Evolutionary conservation across 2,329 filamentous ascomycete species (phyloP).

Genomic region (Colletotrichum higginsianum): DNA sequence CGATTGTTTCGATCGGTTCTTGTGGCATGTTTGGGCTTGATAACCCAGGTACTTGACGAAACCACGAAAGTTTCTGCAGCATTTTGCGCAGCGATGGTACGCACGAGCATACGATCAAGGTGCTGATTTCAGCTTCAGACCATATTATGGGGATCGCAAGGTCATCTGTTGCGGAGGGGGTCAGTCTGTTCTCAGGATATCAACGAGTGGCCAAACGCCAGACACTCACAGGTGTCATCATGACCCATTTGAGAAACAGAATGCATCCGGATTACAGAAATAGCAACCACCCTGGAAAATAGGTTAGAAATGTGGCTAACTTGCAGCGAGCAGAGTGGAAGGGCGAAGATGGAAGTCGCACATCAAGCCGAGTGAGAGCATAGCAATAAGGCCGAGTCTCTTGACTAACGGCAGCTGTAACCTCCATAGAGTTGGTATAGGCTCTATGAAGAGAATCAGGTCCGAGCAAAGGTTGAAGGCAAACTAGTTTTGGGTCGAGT

Average conservation of each 20-base stretch:
- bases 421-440: constrained; percentile 53
- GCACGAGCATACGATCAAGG: constrained; percentile 50
- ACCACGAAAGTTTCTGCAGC: constrained; percentile 46
- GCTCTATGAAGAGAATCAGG: constrained; percentile 54
- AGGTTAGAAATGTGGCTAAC: background rate
- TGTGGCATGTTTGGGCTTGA: constrained; percentile 30
- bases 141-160: constrained; percentile 48
- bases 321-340: background rate
- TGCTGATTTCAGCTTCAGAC: constrained; percentile 49
- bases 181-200: background rate
- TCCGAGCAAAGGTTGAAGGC: constrained; percentile 54
- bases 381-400: constrained; percentile 46
- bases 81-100: constrained; percentile 50
- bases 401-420: constrained; percentile 51
- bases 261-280: constrained; percentile 47
- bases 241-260: constrained; percentile 45
- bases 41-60: constrained; percentile 47
- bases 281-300: constrained; percentile 42
- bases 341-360: background rate
- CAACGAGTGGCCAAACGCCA: too few relatives aligned
- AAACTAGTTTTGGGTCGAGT: constrained; percentile 37
- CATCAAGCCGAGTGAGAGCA: constrained; percentile 48
- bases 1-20: constrained; percentile 13
- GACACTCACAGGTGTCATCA: constrained; percentile 45
- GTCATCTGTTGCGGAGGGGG: constrained; percentile 41